Base-by-base conservation (phyloP, 768 basidiomycete species). In the Termitomyces sp. region DNA sequence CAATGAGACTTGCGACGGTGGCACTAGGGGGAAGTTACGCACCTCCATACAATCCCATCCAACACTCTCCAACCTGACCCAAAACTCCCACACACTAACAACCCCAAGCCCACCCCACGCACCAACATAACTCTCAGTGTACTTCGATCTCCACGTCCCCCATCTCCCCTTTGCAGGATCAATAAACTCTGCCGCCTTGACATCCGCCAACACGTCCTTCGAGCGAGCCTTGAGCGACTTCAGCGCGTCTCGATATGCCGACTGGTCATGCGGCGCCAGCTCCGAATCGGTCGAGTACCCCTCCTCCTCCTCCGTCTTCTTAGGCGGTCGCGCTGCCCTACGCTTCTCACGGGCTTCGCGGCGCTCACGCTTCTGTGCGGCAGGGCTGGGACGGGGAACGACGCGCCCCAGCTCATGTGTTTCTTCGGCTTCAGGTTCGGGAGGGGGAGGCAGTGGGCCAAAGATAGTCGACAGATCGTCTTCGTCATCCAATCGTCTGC, bases 61-160 rank as follows among this genome's bases (percentile, higher is more conserved):
- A 12, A 93, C 75, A 64, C 88, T 81, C 75, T 98, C 95, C 60
- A 94, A 76, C 58, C 94, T 79, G n/a, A 86, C 86, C 92, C 93
- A 96, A 71, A 95, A 96, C 73, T 95, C 94, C 94, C 94, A 96
- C 52, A 92, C 91, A 54, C 88, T 88, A 1, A 96, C 87, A 46
- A 94, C 81, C 0, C 89, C 93, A 57, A 96, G 77, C 4, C 94
- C 92, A 51, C 95, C 95, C 94, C 92, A 98, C 4, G 96, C 96
- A 42, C 90, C 88, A 2, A 81, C 76, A 74, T 96, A 98, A 61
- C 84, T 93, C 63, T 98, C 95, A 6, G 78, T 79, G 66, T 89
- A 94, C 63, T 79, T 81, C 62, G 83, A 79, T 57, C 94, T 79
- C 96, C 96, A 98, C 65, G 70, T 79, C 71, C 53, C 80, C 90